phyloP scores from a whole-genome alignment of 306 rosid genomes.

The Sesbania bispinosa region DNA sequence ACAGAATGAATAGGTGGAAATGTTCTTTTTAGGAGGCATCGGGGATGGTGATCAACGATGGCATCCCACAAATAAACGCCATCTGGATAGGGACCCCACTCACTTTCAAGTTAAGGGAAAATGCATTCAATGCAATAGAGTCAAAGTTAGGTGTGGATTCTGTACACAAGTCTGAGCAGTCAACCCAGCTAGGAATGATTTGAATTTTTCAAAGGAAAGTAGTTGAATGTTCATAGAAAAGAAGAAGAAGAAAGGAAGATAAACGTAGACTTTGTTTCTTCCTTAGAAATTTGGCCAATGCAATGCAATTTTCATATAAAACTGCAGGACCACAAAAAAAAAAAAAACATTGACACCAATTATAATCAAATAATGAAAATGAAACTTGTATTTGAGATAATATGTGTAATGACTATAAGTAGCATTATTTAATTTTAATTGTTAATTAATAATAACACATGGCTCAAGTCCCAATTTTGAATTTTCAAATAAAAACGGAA shows the following conservation, averaged over 20 bases:
- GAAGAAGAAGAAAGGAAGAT: not conserved
- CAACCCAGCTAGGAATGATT: slow-evolving; percentile 38
- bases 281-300: not conserved
- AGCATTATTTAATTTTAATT: not conserved
- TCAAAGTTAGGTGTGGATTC: slow-evolving; percentile 44
- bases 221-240: not conserved
- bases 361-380: not conserved
- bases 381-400: not conserved
- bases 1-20: too few species aligned
- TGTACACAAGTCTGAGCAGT: not conserved
- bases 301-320: not conserved
- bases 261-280: not conserved
- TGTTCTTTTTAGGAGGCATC: not conserved
- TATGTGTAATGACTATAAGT: not conserved
- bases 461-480: not conserved
- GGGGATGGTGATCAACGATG: slow-evolving; percentile 25
- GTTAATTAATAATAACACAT: not conserved
- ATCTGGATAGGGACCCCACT: slow-evolving; percentile 24
- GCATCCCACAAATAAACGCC: not conserved
- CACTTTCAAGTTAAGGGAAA: too few species aligned
- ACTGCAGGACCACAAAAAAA: not conserved
- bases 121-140: not conserved
- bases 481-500: not conserved
- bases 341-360: too few species aligned
- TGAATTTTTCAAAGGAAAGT: slow-evolving; percentile 16